Base-by-base conservation (phyloP, 495 filamentous ascomycete species). In the Neohortaea acidophila region DNA sequence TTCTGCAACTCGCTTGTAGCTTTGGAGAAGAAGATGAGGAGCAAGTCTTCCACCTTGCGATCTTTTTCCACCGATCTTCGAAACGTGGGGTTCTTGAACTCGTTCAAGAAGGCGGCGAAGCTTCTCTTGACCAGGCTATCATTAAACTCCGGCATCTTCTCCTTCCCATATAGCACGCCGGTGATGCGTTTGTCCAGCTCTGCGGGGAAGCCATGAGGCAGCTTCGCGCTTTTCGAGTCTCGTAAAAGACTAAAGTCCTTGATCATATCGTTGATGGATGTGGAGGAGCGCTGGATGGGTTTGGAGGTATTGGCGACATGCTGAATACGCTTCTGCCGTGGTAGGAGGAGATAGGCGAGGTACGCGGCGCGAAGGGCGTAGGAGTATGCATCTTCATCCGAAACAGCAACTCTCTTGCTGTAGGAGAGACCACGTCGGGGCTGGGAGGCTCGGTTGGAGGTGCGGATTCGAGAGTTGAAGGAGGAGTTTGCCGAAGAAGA, bases 281-380 rank as follows among this genome's bases (percentile, higher is more conserved):
- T 84, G 41, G 81, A 77, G 2, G 72, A 65, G 37, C 81, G 72
- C 41, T 65, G 51, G 24, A 68, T 50, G 34, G 67, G 68, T 4
- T 45, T 43, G 66, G 69, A 49, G 69, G 78, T 45, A 70, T 72
- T 50, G 57, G 64, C 43, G 33, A 82, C 72, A 71, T 81, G 86
- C 62, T 92, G 81, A 48, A 81, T 76, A 51, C 84, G 72, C 57
- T 84, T 84, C 47, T 79, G 70, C 48, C 84, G 79, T 45, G 91
- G 89, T 51, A 92, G 81, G 35, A 99, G 75, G 20, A 96, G 77
- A 59, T 99, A 86, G 62, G 82, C 65, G 21, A 99, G 79, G 59
- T 84, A 94, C 48, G 91, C 85, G 49, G 83, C 76, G 36, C 91
- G 80, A 36, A 99, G 75, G 45, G 85, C 84, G 56, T 78, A 92